Percentiles rank a stretch among this genome's conserved stretches.
These are phyloP conservation scores for Phyllosticta capitalensis DNA, from an alignment of 2,329 filamentous ascomycete species.

Conservation along the genomic window DNA sequence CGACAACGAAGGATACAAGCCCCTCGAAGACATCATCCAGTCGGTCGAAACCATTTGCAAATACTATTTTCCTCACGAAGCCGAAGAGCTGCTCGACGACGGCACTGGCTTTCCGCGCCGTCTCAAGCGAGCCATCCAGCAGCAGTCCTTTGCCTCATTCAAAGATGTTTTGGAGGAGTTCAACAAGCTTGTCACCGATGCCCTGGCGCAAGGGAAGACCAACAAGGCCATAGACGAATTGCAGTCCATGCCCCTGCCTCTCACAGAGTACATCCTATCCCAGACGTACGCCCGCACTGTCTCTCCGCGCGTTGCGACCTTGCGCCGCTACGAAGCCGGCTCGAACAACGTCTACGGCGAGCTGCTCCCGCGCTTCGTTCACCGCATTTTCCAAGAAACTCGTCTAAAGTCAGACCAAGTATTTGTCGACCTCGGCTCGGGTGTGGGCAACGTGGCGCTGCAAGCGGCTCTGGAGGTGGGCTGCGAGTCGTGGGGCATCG, in stretches of 20 bases:
- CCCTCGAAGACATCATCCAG: constrained; percentile 51
- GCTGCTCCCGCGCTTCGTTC: constrained; percentile 74
- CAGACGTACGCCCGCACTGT: constrained; percentile 92
- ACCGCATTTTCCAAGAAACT: constrained; percentile 69
- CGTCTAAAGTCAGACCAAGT: constrained; percentile 72
- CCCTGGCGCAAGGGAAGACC: constrained; percentile 56
- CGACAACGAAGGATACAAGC: constrained; percentile 59
- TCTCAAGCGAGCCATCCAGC: constrained; percentile 63
- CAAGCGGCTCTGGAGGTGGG: constrained; percentile 90
- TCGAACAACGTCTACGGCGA: constrained; percentile 94
- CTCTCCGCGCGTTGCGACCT: constrained; percentile 73
- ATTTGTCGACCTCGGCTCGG: constrained; percentile 91
- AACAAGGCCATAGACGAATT: constrained; percentile 65
- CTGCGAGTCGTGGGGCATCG: constrained; percentile 91
- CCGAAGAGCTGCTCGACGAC: constrained; percentile 59
- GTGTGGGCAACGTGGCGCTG: constrained; percentile 89
- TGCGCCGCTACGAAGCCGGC: constrained; percentile 79
- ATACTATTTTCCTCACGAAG: constrained; percentile 65
- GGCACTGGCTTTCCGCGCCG: constrained; percentile 65
- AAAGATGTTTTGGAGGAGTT: constrained; percentile 64
- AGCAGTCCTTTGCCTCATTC: constrained; percentile 60
- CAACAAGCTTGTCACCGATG: constrained; percentile 58
- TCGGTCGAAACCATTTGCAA: constrained; percentile 52
- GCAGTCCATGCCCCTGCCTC: constrained; percentile 56
- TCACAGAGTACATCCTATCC: constrained; percentile 67